Base-by-base conservation (phyloP, 2,329 filamentous ascomycete species). In the Zarea fungicola region DNA sequence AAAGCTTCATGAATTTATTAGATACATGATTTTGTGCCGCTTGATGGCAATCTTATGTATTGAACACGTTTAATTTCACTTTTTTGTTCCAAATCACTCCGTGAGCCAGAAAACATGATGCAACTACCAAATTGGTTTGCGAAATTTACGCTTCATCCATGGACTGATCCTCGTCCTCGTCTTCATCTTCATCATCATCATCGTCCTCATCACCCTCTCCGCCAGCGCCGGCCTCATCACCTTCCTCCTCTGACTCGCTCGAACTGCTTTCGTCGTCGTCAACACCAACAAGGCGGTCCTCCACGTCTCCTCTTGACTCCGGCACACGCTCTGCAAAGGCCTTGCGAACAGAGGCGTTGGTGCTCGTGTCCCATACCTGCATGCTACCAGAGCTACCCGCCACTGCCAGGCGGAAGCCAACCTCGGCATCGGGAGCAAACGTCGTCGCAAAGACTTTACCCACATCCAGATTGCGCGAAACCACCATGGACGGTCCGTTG, bases 331-430 rank as follows among this genome's bases (percentile, higher is more conserved):
- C 29, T 2, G 87, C 89, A 71, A 99, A 99, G 2, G 86, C 84
- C 54, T 85, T 80, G 51, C 93, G 81, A 26, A 99, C 89, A 22
- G 87, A 85, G 13, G 81, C 81, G 65, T 99, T 99, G 50, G 93
- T 99, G 65, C 89, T 81, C 19, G 93, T 96, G 68, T 97, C 92
- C 93, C 93, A 99, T 46, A 99, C 84, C 65, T 95, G 88, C 62
- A 97, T 83, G 29, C 81, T 81, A 39, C 93, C 93, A 72, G 95
- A 95, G 74, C 91, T 97, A 48, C 93, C 93, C 6, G 92, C 93
- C 16, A 99, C 89, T 2, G 91, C 88, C 37, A 99, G 76, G 47
- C 93, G 80, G 77, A 97, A 99, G 21, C 88, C 87, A 9, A 97
- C 90, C 68, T 93, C 89, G 28, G 83, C 68, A 64, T 99, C 93